These are phyloP conservation scores for Heritiera fomes DNA, from an alignment of 345 rosid species.

Conservation along the genomic window DNA sequence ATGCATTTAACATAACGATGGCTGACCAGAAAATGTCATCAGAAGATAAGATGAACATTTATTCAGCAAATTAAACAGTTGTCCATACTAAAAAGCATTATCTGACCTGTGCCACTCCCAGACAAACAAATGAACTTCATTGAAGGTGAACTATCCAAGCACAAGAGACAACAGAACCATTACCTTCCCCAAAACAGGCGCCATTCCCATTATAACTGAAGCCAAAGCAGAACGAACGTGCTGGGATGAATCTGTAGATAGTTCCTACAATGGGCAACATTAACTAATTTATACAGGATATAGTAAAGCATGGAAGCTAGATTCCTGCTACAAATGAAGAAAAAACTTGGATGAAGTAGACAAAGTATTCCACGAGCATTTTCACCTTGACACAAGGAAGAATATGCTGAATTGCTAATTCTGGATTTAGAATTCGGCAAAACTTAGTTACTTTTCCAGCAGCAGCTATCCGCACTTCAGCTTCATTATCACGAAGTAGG, in stretches of 20 bases:
- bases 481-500: constrained; percentile 68
- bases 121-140: background rate
- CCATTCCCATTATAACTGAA: constrained; percentile 92
- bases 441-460: constrained; percentile 64
- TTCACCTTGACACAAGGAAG: constrained; percentile 64
- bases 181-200: constrained; percentile 76
- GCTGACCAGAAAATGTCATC: background rate
- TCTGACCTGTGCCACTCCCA: background rate
- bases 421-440: constrained; percentile 59
- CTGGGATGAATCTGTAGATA: constrained; percentile 78
- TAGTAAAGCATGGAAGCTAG: background rate
- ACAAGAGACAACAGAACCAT: constrained; percentile 3
- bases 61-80: background rate
- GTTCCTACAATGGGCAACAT: constrained; percentile 45
- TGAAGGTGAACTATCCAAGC: background rate
- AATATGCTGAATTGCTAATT: constrained; percentile 58
- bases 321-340: background rate
- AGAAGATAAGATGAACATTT: background rate
- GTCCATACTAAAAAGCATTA: background rate
- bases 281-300: constrained; percentile 12
- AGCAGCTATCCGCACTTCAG: constrained; percentile 67
- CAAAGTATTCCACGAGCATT: background rate
- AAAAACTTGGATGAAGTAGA: constrained; percentile 4
- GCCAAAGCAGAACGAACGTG: constrained; percentile 86
- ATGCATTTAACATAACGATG: background rate